Evolutionary conservation across 2,329 filamentous ascomycete genomes (phyloP).

Genomic region (Xylariales sp.): DNA sequence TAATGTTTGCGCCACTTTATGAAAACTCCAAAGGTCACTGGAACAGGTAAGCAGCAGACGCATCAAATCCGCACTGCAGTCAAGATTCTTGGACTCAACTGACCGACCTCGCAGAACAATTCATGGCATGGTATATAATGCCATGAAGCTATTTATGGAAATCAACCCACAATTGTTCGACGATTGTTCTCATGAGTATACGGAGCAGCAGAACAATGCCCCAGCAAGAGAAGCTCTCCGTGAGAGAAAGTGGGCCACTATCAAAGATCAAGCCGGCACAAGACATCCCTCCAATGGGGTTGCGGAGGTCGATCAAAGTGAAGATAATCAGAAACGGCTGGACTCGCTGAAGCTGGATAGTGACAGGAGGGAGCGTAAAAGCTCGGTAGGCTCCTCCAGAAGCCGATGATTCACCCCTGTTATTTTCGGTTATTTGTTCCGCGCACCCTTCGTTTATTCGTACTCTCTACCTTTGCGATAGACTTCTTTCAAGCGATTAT

Average conservation of each 20-base stretch:
- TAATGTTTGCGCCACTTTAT: constrained; percentile 98
- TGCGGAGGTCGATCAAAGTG: constrained; percentile 70
- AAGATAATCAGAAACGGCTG: constrained; percentile 81
- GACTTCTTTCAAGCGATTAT: constrained; percentile 20
- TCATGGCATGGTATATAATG: constrained; percentile 99
- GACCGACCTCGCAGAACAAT: constrained; percentile 95
- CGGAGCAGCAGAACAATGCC: constrained; percentile 89
- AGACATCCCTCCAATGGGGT: constrained; percentile 45
- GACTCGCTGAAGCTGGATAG: constrained; percentile 88
- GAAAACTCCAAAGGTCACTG: constrained; percentile 99
- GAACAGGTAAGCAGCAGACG: constrained; percentile 97
- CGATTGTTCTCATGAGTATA: constrained; percentile 97
- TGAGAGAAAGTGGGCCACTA: constrained; percentile 83
- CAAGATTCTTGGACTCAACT: no score
- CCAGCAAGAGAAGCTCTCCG: constrained; percentile 77
- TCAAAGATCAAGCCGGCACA: constrained; percentile 75
- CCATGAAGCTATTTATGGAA: constrained; percentile 99
- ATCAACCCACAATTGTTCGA: constrained; percentile 98
- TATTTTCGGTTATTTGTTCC: constrained; percentile 11
- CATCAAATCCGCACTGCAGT: no score
- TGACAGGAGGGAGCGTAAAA: constrained; percentile 55
- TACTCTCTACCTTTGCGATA: constrained; percentile 19
- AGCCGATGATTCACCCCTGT: constrained; percentile 41
- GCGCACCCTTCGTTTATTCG: constrained; percentile 11
- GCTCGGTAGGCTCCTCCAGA: constrained; percentile 50